phyloP scores from a whole-genome alignment of 2,329 filamentous ascomycete species.

The Diaporthe ilicicola region DNA sequence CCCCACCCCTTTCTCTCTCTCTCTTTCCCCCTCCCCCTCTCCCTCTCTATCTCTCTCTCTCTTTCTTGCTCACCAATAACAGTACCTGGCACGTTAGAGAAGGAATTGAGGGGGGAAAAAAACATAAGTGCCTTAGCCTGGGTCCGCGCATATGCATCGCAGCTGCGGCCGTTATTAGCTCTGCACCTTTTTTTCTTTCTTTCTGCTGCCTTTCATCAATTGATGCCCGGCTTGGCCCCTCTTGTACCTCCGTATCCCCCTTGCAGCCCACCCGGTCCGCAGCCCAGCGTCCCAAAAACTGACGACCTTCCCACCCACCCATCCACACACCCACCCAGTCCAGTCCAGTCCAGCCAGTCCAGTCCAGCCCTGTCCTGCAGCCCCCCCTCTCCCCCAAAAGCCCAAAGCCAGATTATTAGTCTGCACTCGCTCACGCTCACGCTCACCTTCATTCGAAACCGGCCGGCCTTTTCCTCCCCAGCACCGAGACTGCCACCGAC shows the following conservation, averaged over 20 bases:
- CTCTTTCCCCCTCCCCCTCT: not conserved
- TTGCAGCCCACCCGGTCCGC: conserved; percentile 22
- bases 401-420: not conserved
- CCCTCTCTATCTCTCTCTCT: not conserved
- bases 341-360: conserved; percentile 4
- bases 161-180: conserved; percentile 12
- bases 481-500: conserved; percentile 15
- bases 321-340: conserved; percentile 7
- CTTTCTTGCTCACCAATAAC: not conserved
- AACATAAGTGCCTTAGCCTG: not conserved
- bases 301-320: conserved; percentile 19
- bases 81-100: not conserved
- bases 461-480: conserved; percentile 1
- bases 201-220: conserved; percentile 10
- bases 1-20: too few species aligned
- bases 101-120: too few species aligned
- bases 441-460: conserved; percentile 17
- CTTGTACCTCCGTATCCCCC: conserved; percentile 17
- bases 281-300: conserved; percentile 23
- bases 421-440: not conserved
- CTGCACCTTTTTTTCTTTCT: not conserved
- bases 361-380: conserved; percentile 20
- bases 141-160: conserved; percentile 4
- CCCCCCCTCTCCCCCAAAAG: conserved; percentile 15
- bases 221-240: conserved; percentile 15